Evolutionary conservation across 768 basidiomycete genomes (phyloP), one percentile per base, ranked within the genome.

Genomic region (Leccinum aurantiacum): DNA sequence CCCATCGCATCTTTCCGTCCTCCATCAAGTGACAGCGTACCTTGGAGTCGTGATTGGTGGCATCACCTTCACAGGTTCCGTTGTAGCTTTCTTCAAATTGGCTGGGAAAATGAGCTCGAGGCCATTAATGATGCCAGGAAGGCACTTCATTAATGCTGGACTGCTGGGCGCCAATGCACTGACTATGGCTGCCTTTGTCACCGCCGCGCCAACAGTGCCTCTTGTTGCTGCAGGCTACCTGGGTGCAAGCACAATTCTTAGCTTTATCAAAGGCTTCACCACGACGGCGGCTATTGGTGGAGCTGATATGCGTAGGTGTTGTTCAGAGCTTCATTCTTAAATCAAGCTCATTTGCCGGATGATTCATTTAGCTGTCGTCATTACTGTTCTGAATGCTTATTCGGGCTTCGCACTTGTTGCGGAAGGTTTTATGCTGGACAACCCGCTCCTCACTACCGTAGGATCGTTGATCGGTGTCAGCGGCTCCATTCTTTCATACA

Each of bases 221-320:
- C 71, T 84, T 8, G 74, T 91, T 57, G 93, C 91, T 17, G 93
- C 92, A 3, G 85, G 85, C 6, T 94, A 88, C 75, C 78, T 95
- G 1, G 83, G 87, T 46, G 82, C 82, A 17, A 93, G 90, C 65
- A 79, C 93, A 1, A 62, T 85, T 3, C 77, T 95, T 55, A 93
- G 90, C 68, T 94, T 94, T 74, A 80, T 90, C 61, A 91, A 92
- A 69, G 93, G 93, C 5, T 90, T 81, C 73, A 95, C 93, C 0
- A 91, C 90, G 2, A 93, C 92, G 9, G 89, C 93, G 13, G 90
- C 93, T n/a, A 91, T 95, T 62, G 93, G 93, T 54, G 93, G 93
- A 11, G 93, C 93, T 27, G 93, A 95, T 69, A 95, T 95, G 93
- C 93, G 91, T 93, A 67, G 58, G 90, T 80, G 22, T 29, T 52